Base-by-base conservation (phyloP, 2,329 filamentous ascomycete species). In the Hypoxylon sp. region DNA sequence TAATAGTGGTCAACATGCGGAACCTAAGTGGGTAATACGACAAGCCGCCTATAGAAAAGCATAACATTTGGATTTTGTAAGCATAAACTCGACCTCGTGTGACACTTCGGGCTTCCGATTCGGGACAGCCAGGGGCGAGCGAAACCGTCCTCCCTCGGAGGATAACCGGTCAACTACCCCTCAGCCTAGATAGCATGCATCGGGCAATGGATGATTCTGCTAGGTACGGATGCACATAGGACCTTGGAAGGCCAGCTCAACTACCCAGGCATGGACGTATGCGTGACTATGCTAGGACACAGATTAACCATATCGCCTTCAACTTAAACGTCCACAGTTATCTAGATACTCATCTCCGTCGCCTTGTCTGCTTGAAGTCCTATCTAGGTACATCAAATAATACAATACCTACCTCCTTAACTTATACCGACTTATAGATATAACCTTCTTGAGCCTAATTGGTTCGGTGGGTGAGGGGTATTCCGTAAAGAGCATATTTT, bases 401-500 rank as follows among this genome's bases (percentile, higher is more conserved):
- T 41, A 17, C 7, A 19, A 17, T 41, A 17, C n/a, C 2, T 41
- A 41, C 38, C 38, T 17, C 38, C 38, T 43, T 43, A 43, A 43
- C 38, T 21, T 17, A 10, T 11, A 7, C 11, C 10, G 3, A 7
- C 38, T 7, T 43, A 21, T 21, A 43, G 36, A 9, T 17, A 41
- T 17, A 9, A 6, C 6, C 6, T 19, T n/a, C 34, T n/a, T 36
- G 6, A 41, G 38, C 7, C 2, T 43, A 9, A 43, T 43, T 43
- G 38, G 38, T n/a, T 19, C 2, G 5, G 10, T 11, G 4, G 3
- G 17, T 43, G 38, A 21, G 38, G 38, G 38, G 17, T 43, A 43
- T 43, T 21, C 38, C 38, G 17, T 17, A 43, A 43, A 43, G 38
- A 43, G 38, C 38, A 43, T 43, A 21, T 43, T 21, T 43, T 21